These are phyloP conservation scores for Bruguiera hainesii DNA, from an alignment of 441 rosid species.

Conservation along the genomic window DNA sequence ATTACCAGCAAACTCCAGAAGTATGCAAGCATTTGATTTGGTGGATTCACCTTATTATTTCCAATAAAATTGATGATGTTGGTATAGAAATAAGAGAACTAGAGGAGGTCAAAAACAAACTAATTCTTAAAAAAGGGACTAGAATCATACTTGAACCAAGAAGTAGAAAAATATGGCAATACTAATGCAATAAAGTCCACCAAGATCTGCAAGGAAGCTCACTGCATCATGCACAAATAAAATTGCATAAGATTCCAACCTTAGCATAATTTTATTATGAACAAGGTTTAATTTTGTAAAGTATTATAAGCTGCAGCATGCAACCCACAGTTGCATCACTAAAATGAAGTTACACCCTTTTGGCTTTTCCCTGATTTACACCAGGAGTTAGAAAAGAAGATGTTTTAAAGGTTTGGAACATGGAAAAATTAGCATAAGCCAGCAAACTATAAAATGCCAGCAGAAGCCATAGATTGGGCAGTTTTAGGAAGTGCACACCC, in stretches of 20 bases:
- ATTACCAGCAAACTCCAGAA: too few relatives aligned
- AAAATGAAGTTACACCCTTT: background rate
- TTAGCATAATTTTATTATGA: background rate
- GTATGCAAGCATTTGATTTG: too few relatives aligned
- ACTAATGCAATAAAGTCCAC: slow-evolving; percentile 95
- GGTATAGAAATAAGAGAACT: slow-evolving; percentile 6
- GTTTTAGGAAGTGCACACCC: background rate
- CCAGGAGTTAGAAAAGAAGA: background rate
- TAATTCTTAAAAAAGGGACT: slow-evolving; percentile 9
- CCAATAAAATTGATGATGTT: background rate
- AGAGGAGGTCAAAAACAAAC: slow-evolving; percentile 3
- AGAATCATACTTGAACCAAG: slow-evolving; percentile 72
- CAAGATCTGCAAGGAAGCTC: slow-evolving; percentile 98
- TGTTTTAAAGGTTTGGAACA: background rate
- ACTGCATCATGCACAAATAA: slow-evolving; percentile 51
- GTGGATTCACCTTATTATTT: too few relatives aligned
- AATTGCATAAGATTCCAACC: slow-evolving; percentile 13
- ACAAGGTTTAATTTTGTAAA: background rate
- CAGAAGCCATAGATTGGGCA: background rate
- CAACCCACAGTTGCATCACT: slow-evolving; percentile 6
- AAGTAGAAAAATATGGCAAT: slow-evolving; percentile 84
- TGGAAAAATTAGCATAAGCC: background rate
- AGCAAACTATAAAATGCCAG: slow-evolving; percentile 2
- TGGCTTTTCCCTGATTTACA: background rate
- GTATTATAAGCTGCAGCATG: background rate